Evolutionary conservation across 75 land plant genomes (phyloP).

Genomic region (Cunninghamia lanceolata): DNA sequence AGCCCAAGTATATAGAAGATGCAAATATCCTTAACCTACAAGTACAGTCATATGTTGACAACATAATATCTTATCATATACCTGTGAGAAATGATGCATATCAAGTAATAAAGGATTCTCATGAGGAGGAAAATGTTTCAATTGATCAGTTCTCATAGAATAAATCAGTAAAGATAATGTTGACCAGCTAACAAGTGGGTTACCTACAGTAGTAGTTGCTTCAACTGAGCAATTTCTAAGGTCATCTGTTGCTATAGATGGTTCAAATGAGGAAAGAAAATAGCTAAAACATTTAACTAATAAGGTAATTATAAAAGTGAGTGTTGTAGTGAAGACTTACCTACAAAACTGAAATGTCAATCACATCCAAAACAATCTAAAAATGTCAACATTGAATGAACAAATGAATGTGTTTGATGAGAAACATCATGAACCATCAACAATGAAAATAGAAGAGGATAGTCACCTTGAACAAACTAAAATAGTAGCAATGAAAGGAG

Average conservation of each 20-base stretch:
- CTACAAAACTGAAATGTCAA: neutral
- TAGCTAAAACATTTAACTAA: neutral
- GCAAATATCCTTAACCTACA: no score
- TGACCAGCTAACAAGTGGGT: neutral
- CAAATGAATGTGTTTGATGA: no score
- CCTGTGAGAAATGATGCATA: no score
- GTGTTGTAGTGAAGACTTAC: neutral
- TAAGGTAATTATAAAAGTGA: no score
- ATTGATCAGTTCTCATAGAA: no score
- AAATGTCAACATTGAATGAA: neutral
- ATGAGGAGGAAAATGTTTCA: no score
- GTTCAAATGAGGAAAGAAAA: neutral
- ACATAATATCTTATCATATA: no score
- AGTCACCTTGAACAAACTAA: neutral
- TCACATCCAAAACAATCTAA: neutral
- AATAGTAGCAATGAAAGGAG: neutral
- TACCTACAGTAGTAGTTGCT: no score
- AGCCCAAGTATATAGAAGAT: no score
- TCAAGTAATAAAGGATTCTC: no score
- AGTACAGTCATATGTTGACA: no score
- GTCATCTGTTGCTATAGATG: neutral
- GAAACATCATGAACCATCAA: neutral
- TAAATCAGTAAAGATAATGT: no score
- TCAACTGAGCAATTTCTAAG: neutral
- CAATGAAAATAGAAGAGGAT: neutral